Percentiles rank a stretch among this genome's conserved stretches.
Evolutionary conservation across 2,329 filamentous ascomycete genomes (phyloP).

Genomic region (Sphaerulina musiva): DNA sequence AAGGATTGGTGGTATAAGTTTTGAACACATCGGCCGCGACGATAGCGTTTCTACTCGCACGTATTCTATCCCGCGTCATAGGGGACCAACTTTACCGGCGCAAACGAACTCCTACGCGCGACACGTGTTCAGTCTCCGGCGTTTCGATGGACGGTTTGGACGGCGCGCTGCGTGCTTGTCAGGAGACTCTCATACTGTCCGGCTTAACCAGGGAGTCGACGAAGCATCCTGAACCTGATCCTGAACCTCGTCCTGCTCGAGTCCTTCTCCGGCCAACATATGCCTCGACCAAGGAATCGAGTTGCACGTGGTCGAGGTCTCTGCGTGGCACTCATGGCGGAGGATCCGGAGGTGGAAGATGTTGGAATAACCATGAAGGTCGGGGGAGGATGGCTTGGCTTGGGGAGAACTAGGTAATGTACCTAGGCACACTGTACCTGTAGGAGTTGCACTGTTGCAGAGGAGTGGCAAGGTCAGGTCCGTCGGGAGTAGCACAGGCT

Average conservation of each 20-base stretch:
- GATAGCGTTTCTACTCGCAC: not conserved
- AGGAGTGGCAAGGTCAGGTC: not conserved
- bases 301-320: not conserved
- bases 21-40: not conserved
- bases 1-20: not conserved
- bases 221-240: not conserved
- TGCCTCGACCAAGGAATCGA: not conserved
- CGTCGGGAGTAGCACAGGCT: not conserved
- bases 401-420: too few relatives aligned
- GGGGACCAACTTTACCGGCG: not conserved
- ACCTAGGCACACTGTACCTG: too few relatives aligned
- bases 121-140: conserved; percentile 1
- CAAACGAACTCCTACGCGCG: not conserved
- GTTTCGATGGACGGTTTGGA: not conserved
- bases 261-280: too few relatives aligned
- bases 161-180: not conserved
- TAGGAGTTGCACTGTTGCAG: not conserved
- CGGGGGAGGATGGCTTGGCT: too few relatives aligned
- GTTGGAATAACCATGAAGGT: not conserved
- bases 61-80: not conserved
- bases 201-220: not conserved
- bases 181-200: conserved; percentile 1
- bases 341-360: not conserved
- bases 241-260: not conserved
- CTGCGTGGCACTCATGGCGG: not conserved